Evolutionary conservation across 331 rosid species (phyloP).

Genomic region (Rosa hybrid): DNA sequence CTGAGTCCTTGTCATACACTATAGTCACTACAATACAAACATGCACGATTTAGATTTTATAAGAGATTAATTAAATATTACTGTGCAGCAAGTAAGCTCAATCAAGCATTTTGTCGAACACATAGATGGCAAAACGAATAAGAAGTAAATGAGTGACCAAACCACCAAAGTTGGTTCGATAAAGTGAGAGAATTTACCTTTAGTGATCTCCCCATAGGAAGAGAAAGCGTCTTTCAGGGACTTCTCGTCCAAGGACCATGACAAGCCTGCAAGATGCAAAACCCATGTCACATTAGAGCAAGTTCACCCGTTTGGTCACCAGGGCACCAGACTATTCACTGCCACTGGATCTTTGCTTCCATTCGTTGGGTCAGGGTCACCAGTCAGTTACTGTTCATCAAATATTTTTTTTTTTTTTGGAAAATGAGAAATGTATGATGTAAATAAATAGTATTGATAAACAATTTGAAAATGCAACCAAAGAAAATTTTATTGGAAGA

Average conservation of each 20-base stretch:
- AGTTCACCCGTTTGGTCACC: no score
- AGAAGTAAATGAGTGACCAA: not conserved
- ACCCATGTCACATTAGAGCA: no score
- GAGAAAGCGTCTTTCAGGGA: constrained; percentile 78
- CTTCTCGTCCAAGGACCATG: constrained; percentile 88
- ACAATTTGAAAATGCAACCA: no score
- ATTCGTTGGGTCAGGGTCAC: no score
- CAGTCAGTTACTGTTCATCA: no score
- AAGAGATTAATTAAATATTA: not conserved
- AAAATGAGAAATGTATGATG: no score
- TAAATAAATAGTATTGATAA: no score
- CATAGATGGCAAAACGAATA: constrained; percentile 1
- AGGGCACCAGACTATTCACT: no score
- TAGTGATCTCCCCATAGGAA: constrained; percentile 78
- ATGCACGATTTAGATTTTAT: not conserved
- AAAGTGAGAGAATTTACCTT: constrained; percentile 42
- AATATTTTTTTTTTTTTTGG: no score
- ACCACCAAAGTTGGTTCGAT: not conserved
- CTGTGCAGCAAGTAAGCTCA: not conserved
- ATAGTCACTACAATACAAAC: constrained; percentile 52
- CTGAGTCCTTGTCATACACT: constrained; percentile 75
- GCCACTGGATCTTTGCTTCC: no score
- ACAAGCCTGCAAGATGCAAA: not conserved
- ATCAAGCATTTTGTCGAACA: constrained; percentile 51
- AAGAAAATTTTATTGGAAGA: no score